Evolutionary conservation across 2,329 filamentous ascomycete genomes (phyloP).

Genomic region (Bipolaris gigantea): DNA sequence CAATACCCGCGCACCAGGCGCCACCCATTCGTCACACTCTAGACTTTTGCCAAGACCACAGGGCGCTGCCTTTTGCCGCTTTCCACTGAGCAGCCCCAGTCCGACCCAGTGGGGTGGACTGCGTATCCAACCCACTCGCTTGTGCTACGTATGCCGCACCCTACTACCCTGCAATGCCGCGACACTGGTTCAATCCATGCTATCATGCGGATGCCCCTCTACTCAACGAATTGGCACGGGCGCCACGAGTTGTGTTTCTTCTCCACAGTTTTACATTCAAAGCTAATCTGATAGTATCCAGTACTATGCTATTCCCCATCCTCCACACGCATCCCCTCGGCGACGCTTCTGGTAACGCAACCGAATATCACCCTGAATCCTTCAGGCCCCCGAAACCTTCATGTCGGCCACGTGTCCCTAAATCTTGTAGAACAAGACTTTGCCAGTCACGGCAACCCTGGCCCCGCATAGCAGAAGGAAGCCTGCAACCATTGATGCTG

Average conservation of each 20-base stretch:
- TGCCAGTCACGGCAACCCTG: not conserved
- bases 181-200: no score
- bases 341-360: no score
- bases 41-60: not conserved
- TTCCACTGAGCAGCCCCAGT: not conserved
- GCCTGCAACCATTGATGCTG: not conserved
- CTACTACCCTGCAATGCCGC: not conserved
- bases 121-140: not conserved
- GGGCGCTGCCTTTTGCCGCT: constrained; percentile 1
- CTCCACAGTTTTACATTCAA: not conserved
- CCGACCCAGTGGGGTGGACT: not conserved
- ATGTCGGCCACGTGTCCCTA: not conserved
- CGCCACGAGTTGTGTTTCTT: not conserved
- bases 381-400: not conserved
- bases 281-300: not conserved
- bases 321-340: no score
- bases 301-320: not conserved
- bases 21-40: not conserved
- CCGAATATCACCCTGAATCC: not conserved
- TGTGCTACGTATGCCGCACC: not conserved
- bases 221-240: not conserved
- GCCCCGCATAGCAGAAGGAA: not conserved
- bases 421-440: not conserved
- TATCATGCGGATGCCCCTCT: not conserved
- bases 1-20: not conserved